Conservation (phyloP, 2,329 filamentous ascomycete genomes). For the Macrophomina phaseolina region DNA sequence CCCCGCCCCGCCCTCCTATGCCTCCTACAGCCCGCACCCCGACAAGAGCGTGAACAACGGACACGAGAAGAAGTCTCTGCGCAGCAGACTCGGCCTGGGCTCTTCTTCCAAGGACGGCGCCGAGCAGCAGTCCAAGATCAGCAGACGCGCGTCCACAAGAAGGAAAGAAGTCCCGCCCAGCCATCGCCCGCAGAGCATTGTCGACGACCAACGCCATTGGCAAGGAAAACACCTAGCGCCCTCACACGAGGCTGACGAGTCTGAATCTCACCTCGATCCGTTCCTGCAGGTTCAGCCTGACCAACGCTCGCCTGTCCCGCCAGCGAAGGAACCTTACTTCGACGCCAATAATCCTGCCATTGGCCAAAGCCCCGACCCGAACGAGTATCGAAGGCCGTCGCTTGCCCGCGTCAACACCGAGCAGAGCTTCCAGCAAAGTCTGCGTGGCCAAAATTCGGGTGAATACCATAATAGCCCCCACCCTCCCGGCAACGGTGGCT, state of each 20-base stretch:
- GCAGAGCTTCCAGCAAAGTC: slow-evolving; percentile 38
- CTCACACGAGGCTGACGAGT: slow-evolving; percentile 43
- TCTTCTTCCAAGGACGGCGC: slow-evolving; percentile 34
- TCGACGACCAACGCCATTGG: slow-evolving; percentile 36
- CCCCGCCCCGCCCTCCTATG: slow-evolving; percentile 29
- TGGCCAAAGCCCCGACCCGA: slow-evolving; percentile 9
- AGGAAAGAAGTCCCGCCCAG: slow-evolving; percentile 37
- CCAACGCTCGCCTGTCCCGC: slow-evolving; percentile 39
- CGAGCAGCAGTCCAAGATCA: slow-evolving; percentile 31
- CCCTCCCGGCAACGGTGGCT: slow-evolving; percentile 37
- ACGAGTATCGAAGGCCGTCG: slow-evolving; percentile 18
- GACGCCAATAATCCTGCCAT: slow-evolving; percentile 2
- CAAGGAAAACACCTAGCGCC: slow-evolving; percentile 39
- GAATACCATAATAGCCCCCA: slow-evolving; percentile 49
- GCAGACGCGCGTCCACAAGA: slow-evolving; percentile 43
- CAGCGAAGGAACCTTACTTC: slow-evolving; percentile 43
- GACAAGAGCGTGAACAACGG: slow-evolving; percentile 18
- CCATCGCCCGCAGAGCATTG: slow-evolving; percentile 38
- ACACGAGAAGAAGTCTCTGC: slow-evolving; percentile 28
- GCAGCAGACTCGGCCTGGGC: slow-evolving; percentile 28
- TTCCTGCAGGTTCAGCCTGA: slow-evolving; percentile 43
- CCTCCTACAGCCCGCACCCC: slow-evolving; percentile 20
- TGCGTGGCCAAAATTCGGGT: slow-evolving; percentile 40
- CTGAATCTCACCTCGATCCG: slow-evolving; percentile 40
- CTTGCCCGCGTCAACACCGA: slow-evolving; percentile 46